These are phyloP conservation scores for Ailanthus altissimus DNA, from an alignment of 345 rosid genomes.

Conservation along the genomic window DNA sequence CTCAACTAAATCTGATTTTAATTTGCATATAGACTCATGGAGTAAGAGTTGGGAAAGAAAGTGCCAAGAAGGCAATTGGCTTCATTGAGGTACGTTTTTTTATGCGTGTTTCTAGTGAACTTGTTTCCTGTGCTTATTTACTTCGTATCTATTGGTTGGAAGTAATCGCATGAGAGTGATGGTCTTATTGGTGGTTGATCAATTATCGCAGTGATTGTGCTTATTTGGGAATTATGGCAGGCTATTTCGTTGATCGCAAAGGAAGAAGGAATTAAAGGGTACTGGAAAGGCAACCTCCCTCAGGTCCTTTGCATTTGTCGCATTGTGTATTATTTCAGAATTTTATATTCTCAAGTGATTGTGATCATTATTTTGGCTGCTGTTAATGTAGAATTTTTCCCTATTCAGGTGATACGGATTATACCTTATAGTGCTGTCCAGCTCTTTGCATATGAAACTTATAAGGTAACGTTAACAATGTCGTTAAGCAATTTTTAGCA, in stretches of 20 bases:
- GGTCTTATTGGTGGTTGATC: not conserved
- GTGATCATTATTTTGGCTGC: constrained; percentile 14
- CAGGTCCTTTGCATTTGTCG: constrained; percentile 53
- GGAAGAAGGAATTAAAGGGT: constrained; percentile 96
- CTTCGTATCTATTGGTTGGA: constrained; percentile 1
- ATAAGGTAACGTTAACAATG: constrained; percentile 55
- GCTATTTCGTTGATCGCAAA: constrained; percentile 76
- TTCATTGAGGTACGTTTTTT: constrained; percentile 62
- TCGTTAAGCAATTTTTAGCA: not conserved
- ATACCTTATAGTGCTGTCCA: constrained; percentile 96
- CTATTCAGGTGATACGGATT: constrained; percentile 75
- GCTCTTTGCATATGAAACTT: constrained; percentile 89
- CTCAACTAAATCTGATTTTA: constrained; percentile 7
- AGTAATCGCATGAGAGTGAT: not conserved
- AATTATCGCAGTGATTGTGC: not conserved
- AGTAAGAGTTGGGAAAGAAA: constrained; percentile 62
- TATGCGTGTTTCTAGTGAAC: not conserved
- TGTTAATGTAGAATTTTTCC: constrained; percentile 23
- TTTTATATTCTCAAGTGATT: not conserved
- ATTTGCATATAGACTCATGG: constrained; percentile 67
- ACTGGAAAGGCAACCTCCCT: constrained; percentile 98
- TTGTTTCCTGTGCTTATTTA: not conserved
- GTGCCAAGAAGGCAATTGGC: constrained; percentile 77
- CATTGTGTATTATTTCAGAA: not conserved
- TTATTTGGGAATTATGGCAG: constrained; percentile 38